Percentiles rank a stretch among this genome's conserved stretches.
These are phyloP conservation scores for Eutrema yunnanense DNA, from an alignment of 345 rosid species.

Conservation along the genomic window DNA sequence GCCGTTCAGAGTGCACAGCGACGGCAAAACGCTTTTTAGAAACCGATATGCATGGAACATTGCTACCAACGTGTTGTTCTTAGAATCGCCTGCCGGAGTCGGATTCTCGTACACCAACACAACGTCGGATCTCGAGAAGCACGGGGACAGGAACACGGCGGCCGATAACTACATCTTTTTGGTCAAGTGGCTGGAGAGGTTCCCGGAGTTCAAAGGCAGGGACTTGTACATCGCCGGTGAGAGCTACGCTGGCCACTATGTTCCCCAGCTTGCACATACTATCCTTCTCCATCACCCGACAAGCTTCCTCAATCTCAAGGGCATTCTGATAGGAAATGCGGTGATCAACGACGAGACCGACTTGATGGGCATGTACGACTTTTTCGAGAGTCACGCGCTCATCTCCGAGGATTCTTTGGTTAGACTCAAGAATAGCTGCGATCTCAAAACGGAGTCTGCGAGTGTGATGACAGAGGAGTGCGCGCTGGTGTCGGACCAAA, in stretches of 20 bases:
- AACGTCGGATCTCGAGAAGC: constrained; percentile 41
- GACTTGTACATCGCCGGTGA: constrained; percentile 80
- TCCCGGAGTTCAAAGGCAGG: constrained; percentile 67
- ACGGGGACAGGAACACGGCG: constrained; percentile 60
- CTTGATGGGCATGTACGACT: constrained; percentile 61
- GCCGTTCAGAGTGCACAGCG: constrained; percentile 72
- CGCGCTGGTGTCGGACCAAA: constrained; percentile 23
- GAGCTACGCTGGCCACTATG: constrained; percentile 90
- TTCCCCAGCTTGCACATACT: constrained; percentile 69
- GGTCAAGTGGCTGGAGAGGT: constrained; percentile 76
- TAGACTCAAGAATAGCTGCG: constrained; percentile 37
- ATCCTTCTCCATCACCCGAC: constrained; percentile 44
- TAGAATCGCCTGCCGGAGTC: constrained; percentile 89
- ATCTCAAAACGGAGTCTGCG: constrained; percentile 39
- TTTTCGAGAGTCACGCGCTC: constrained; percentile 53
- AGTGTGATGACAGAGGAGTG: constrained; percentile 34
- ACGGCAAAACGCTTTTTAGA: constrained; percentile 64
- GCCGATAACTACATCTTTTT: constrained; percentile 60
- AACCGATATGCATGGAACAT: constrained; percentile 85
- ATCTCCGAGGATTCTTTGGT: constrained; percentile 37
- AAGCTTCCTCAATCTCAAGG: constrained; percentile 65
- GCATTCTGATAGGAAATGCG: constrained; percentile 89
- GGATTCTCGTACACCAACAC: constrained; percentile 86
- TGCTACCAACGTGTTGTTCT: constrained; percentile 69
- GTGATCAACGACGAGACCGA: constrained; percentile 74